Evolutionary conservation across 148 eudicot genomes (phyloP).

Genomic region (Chenopodium suecicum): DNA sequence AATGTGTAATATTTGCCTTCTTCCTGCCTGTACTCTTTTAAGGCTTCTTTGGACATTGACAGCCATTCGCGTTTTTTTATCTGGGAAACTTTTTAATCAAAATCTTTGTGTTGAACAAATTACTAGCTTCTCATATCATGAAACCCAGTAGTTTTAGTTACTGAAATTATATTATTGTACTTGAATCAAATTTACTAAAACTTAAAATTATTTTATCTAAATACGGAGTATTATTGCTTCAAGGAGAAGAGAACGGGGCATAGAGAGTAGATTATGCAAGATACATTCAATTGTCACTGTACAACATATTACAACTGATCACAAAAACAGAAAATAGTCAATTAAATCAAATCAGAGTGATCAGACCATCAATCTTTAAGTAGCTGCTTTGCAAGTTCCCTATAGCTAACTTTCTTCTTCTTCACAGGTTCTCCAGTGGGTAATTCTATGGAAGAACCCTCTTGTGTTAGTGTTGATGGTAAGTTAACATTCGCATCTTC

Average conservation of each 20-base stretch:
- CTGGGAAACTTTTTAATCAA: neutral
- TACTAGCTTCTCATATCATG: neutral
- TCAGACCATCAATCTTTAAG: conserved; percentile 44
- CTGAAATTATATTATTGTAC: too few relatives aligned
- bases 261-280: neutral
- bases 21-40: conserved; percentile 22
- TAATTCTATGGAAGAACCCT: conserved; percentile 21
- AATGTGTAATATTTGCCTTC: conserved; percentile 21
- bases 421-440: conserved; percentile 38
- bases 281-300: conserved; percentile 1
- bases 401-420: conserved; percentile 81
- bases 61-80: conserved; percentile 13
- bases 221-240: too few relatives aligned
- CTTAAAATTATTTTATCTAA: too few relatives aligned
- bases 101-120: conserved; percentile 3
- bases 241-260: too few relatives aligned
- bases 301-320: neutral
- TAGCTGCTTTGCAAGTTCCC: conserved; percentile 54
- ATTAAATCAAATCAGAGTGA: neutral
- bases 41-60: conserved; percentile 19
- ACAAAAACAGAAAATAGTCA: neutral
- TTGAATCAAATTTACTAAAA: too few relatives aligned
- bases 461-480: conserved; percentile 2
- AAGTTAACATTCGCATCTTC: conserved; percentile 25
- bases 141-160: too few relatives aligned